Evolutionary conservation across 2,329 filamentous ascomycete species (phyloP), one percentile per base, ranked within the genome.

Genomic region (Pseudogymnoascus sp.): DNA sequence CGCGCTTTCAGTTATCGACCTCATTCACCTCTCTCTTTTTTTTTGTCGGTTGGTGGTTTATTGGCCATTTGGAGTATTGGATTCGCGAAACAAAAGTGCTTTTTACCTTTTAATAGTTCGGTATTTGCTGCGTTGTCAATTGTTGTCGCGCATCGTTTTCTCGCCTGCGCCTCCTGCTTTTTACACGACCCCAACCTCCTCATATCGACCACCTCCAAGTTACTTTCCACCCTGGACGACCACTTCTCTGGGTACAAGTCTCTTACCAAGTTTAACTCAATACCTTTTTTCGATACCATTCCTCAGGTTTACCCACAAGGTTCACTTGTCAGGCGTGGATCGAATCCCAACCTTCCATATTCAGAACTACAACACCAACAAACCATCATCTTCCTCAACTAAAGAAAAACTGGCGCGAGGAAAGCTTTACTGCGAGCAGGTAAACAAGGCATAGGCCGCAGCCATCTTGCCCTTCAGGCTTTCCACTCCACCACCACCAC

Each of bases 381-480:
- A 30, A 50, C 14, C 25, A 9, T 33, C 25, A 53, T 11, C 47
- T 53, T 53, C 43, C 43, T 12, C 33, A 33, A 53, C 4, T 53
- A 11, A 53, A 53, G 47, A 14, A 33, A 53, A 50, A 1, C 47
- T 53, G 47, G 47, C 47, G 47, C 47, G 47, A 53, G 47, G n/a
- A 53, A 53, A 53, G 47, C 9, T 53, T 33, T 8, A 35, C 28
- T 18, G 28, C 15, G 5, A 33, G 28, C 15, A 53, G 28, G 47
- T 53, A 53, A 53, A 53, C 47, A 53, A 53, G 28, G 47, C 57
- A 25, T 61, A 61, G 38, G 57, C 47, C 59, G 41, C 25, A 60
- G 64, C 68, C 70, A 66, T 62, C 65, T 70, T 71, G 69, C 68
- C 67, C 64, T 58, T 22, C 37, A 58, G 38, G 57, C 37, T 58